A percentile compares a stretch with the other conserved stretches of the same genome.
Evolutionary conservation across 2,329 filamentous ascomycete species (phyloP).

Genomic region (Dendryphion nanum): DNA sequence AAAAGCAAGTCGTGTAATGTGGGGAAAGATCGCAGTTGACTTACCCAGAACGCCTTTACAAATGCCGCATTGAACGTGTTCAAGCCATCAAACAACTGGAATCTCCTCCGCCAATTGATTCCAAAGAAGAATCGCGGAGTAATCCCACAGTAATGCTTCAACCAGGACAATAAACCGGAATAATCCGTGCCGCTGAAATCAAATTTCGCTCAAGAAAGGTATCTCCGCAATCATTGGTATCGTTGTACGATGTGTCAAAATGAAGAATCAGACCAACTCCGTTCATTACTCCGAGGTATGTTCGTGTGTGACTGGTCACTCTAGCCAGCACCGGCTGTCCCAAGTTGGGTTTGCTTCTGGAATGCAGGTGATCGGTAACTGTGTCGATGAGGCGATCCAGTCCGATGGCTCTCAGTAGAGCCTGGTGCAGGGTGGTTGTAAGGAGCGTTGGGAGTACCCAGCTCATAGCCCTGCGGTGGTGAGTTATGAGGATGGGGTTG

Average conservation of each 20-base stretch:
- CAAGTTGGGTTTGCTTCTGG: conserved; percentile 35
- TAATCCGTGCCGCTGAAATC: conserved; percentile 2
- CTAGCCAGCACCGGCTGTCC: conserved; percentile 37
- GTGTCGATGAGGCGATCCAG: conserved; percentile 37
- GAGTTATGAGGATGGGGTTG: conserved; percentile 19
- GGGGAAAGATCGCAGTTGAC: conserved; percentile 2
- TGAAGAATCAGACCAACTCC: conserved; percentile 17
- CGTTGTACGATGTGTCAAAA: conserved; percentile 9
- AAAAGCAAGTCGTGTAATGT: conserved; percentile 1
- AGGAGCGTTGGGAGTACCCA: conserved; percentile 32
- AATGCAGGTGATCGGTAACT: conserved; percentile 38
- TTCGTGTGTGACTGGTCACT: conserved; percentile 12
- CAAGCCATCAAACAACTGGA: conserved; percentile 1
- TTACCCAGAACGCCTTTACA: conserved; percentile 24
- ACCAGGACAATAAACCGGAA: neutral
- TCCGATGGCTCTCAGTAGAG: conserved; percentile 35
- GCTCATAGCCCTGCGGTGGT: conserved; percentile 29
- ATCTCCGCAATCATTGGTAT: conserved; percentile 15
- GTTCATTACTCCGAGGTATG: conserved; percentile 1
- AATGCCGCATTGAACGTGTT: conserved; percentile 16
- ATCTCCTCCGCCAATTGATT: conserved; percentile 4
- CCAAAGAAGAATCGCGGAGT: conserved; percentile 13
- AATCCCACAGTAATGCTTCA: conserved; percentile 6
- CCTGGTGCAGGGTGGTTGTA: conserved; percentile 34
- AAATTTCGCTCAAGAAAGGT: conserved; percentile 11